Conservation (phyloP, 2,329 filamentous ascomycete species). For the Cladosporium phlei region DNA sequence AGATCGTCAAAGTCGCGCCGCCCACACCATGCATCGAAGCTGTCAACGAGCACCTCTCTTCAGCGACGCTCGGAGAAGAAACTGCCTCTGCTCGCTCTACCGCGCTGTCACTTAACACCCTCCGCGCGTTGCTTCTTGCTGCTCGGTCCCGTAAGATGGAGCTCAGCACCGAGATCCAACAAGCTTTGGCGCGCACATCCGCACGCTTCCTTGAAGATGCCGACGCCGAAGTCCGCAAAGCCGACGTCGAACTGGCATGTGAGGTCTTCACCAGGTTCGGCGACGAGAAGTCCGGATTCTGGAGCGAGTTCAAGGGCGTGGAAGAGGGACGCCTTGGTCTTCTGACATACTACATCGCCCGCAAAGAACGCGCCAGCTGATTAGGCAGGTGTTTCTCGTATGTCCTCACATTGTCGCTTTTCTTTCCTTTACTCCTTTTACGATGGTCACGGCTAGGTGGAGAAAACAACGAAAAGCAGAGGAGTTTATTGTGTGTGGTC, state of each 20-base stretch:
- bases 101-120: constrained; percentile 58
- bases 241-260: constrained; percentile 74
- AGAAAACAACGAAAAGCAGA: background rate
- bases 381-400: background rate
- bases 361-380: constrained; percentile 40
- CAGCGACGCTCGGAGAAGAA: constrained; percentile 19
- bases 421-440: background rate
- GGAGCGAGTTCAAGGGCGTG: constrained; percentile 57
- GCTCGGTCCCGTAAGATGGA: constrained; percentile 19
- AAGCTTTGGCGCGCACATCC: constrained; percentile 22
- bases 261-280: constrained; percentile 59
- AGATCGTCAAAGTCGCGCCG: constrained; percentile 63
- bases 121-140: constrained; percentile 55
- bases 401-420: background rate
- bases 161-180: constrained; percentile 2
- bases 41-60: constrained; percentile 36
- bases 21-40: constrained; percentile 44
- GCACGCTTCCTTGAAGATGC: constrained; percentile 23
- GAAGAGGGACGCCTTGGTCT: constrained; percentile 70
- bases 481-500: background rate
- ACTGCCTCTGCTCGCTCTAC: constrained; percentile 41
- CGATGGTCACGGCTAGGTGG: background rate
- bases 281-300: constrained; percentile 51
- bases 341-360: constrained; percentile 76
- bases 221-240: constrained; percentile 48